These are phyloP conservation scores for Coemansia sp. DNA, from an alignment of 192 early-diverging fungal species.

Conservation along the genomic window DNA sequence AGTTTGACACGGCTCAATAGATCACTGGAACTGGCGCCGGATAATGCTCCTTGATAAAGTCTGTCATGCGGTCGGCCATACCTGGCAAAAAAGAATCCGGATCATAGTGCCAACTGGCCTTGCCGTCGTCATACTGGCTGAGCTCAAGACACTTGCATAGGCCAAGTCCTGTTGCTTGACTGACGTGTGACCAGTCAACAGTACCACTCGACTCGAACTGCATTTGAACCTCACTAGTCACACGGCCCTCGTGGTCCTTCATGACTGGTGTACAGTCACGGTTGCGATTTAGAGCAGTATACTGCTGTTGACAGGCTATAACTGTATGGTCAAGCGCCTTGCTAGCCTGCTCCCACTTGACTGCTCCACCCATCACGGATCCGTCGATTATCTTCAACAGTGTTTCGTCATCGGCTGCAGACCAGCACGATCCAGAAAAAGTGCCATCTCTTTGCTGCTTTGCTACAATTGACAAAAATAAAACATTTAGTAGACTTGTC, in stretches of 20 bases:
- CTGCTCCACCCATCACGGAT: background rate
- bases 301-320: background rate
- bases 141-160: slow-evolving; percentile 15
- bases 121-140: background rate
- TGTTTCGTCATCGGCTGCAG: background rate
- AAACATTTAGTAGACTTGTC: too few relatives aligned
- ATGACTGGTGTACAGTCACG: background rate
- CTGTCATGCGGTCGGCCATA: slow-evolving; percentile 11
- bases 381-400: background rate
- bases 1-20: slow-evolving; percentile 25
- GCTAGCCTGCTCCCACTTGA: background rate
- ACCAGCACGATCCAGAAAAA: background rate
- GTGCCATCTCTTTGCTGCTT: background rate
- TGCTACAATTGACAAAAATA: background rate
- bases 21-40: slow-evolving; percentile 11
- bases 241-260: background rate
- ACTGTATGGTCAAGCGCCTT: background rate
- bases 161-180: background rate
- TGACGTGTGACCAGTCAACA: slow-evolving; percentile 15
- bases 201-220: background rate
- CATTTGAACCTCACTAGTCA: background rate
- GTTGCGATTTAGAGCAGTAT: too few relatives aligned
- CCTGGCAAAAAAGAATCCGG: slow-evolving; percentile 11
- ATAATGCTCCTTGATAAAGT: slow-evolving; percentile 21
- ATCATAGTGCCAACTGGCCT: background rate